Evolutionary conservation across 1,284 basidiomycete genomes (phyloP), one percentile per base, ranked within the genome.

Genomic region (Sphagnurus paluster): DNA sequence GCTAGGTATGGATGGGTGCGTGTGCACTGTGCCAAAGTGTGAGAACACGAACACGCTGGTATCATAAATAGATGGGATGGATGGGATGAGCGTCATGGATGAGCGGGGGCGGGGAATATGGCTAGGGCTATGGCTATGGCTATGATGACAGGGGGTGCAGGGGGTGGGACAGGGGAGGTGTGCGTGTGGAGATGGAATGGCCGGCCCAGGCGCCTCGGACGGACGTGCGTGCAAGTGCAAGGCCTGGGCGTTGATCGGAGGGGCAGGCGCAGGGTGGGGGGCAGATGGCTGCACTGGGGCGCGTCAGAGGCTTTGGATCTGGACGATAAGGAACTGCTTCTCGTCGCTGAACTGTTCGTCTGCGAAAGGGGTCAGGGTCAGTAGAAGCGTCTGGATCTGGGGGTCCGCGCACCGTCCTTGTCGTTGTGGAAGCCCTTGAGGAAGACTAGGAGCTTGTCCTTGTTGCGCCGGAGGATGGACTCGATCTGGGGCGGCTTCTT

Each of bases 401-500:
- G 19, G 25, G 17, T 7, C 10, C 20, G 71, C 84, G 39, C 46
- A 88, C 87, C 90, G 66, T 98, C 95, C 68, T 97, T 97, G 66
- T 99, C 96, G 63, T 97, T 98, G 65, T 98, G 96, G 76, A 99
- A 99, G 49, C 83, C 83, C 65, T 86, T 86, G 49, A 99, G 71
- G 72, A 98, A 99, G 4, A 76, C 72, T 32, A 99, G 75, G 10
- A 99, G 72, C 61, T 97, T 95, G 14, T 97, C 93, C 72, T 93
- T 93, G 70, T 99, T 99, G 55, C 96, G 72, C 48, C 90, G 75
- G 10, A 99, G 75, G 52, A 99, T 99, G 24, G 70, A 73, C 60
- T 96, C 94, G 52, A 99, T 98, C 60, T 94, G 90, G 23, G 90
- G 83, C 7, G 96, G 95, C 67, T 99, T 99, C 81, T 98, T 97